Evolutionary conservation across 1,139 yeast genomes (phyloP).

Genomic region (Taiozyma onychis): DNA sequence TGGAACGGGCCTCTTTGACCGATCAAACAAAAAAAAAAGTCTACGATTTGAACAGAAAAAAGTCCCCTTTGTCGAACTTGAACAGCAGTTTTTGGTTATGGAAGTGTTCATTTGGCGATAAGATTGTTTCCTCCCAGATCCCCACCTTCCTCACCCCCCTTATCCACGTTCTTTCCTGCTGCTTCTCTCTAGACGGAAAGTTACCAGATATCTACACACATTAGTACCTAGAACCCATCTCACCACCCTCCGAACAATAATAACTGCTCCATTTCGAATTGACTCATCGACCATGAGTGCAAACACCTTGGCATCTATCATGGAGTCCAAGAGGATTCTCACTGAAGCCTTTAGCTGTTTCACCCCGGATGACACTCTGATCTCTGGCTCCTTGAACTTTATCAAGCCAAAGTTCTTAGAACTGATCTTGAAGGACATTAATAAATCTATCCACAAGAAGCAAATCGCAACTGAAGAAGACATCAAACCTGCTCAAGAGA

Average conservation of each 20-base stretch:
- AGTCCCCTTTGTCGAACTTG: background rate
- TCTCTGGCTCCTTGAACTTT: slow-evolving; percentile 21
- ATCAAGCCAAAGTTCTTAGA: slow-evolving; percentile 16
- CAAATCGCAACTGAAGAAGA: slow-evolving; percentile 11
- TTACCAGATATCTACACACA: background rate
- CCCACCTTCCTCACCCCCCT: background rate
- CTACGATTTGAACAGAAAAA: background rate
- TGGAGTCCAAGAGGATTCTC: slow-evolving; percentile 16
- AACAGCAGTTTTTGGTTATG: background rate
- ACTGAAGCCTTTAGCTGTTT: slow-evolving; percentile 8
- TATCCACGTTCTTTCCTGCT: background rate
- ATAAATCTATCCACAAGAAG: slow-evolving; percentile 8
- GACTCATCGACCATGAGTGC: background rate
- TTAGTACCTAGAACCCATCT: background rate
- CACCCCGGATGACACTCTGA: slow-evolving; percentile 17
- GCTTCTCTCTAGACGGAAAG: background rate
- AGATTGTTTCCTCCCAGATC: background rate
- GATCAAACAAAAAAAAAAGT: background rate
- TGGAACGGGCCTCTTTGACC: background rate
- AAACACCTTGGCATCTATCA: slow-evolving; percentile 7
- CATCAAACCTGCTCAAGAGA: slow-evolving; percentile 10
- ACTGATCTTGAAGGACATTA: slow-evolving; percentile 17
- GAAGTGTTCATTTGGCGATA: background rate
- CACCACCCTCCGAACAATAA: background rate
- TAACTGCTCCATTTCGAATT: background rate